Percentiles rank a stretch among this genome's conserved stretches.
phyloP scores from a whole-genome alignment of 768 basidiomycete genomes.

The Tylopilus cervinicoccineus region DNA sequence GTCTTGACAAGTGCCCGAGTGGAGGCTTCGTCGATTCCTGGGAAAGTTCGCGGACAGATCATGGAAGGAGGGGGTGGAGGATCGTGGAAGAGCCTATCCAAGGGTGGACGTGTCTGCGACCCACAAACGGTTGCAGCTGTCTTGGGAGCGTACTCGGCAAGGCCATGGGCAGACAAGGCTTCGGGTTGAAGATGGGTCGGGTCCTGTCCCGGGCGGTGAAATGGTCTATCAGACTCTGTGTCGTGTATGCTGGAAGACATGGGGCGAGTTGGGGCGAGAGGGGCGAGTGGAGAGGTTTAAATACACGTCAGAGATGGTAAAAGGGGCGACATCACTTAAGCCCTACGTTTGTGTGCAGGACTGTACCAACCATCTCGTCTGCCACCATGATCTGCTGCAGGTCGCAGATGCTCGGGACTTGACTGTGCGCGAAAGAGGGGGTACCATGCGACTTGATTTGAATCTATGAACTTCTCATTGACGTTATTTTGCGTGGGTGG shows the following conservation, averaged over 20 bases:
- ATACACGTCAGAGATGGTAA: no score
- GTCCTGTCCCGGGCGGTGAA: slow-evolving; percentile 15
- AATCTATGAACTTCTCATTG: no score
- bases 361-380: no score
- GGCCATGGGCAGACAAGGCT: slow-evolving; percentile 18
- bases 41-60: slow-evolving; percentile 32
- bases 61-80: slow-evolving; percentile 28
- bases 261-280: background rate
- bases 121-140: slow-evolving; percentile 11
- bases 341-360: no score
- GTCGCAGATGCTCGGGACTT: no score
- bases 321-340: no score
- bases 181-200: slow-evolving; percentile 19
- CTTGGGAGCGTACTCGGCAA: slow-evolving; percentile 18
- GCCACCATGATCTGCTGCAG: no score
- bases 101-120: slow-evolving; percentile 7
- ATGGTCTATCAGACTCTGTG: slow-evolving; percentile 10
- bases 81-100: slow-evolving; percentile 18
- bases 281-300: background rate
- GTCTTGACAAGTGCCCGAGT: slow-evolving; percentile 37
- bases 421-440: no score
- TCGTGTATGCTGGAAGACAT: slow-evolving; percentile 12
- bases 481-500: no score
- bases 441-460: no score
- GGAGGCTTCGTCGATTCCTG: slow-evolving; percentile 35